Percentiles rank a stretch among this genome's conserved stretches.
phyloP scores from a whole-genome alignment of 1,284 basidiomycete genomes.

The Tausonia pullulans region DNA sequence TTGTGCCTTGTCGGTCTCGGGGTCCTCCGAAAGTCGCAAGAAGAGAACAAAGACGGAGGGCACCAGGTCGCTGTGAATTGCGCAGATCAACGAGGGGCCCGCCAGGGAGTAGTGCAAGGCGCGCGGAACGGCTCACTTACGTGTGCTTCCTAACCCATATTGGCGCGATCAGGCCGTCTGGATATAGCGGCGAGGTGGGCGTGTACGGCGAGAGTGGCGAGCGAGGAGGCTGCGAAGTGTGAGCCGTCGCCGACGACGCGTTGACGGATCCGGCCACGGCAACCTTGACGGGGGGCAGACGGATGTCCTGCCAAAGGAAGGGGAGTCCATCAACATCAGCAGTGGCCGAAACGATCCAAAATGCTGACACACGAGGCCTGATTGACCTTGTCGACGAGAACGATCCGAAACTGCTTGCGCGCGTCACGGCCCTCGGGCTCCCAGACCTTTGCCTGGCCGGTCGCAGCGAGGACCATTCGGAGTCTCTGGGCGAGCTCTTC shows the following conservation, averaged over 20 bases:
- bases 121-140: neutral
- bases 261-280: slow-evolving; percentile 37
- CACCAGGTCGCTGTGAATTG: slow-evolving; percentile 63
- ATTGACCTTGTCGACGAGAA: slow-evolving; percentile 64
- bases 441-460: slow-evolving; percentile 32
- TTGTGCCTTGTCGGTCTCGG: slow-evolving; percentile 51
- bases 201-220: slow-evolving; percentile 86
- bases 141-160: slow-evolving; percentile 80
- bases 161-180: slow-evolving; percentile 89
- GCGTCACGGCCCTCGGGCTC: slow-evolving; percentile 25
- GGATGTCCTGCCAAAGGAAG: slow-evolving; percentile 41
- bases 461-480: slow-evolving; percentile 35
- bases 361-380: neutral
- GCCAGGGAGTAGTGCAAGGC: neutral
- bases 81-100: neutral
- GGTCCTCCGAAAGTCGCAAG: slow-evolving; percentile 48
- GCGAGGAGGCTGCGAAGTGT: slow-evolving; percentile 35
- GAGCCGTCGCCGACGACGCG: neutral
- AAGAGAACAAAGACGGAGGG: slow-evolving; percentile 90
- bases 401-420: slow-evolving; percentile 60
- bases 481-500: slow-evolving; percentile 44
- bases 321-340: no score
- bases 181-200: slow-evolving; percentile 73
- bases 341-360: no score
- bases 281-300: slow-evolving; percentile 77